Percentiles rank a stretch among this genome's conserved stretches.
phyloP scores from a whole-genome alignment of 2,329 filamentous ascomycete genomes.

The Penicillium sp. region DNA sequence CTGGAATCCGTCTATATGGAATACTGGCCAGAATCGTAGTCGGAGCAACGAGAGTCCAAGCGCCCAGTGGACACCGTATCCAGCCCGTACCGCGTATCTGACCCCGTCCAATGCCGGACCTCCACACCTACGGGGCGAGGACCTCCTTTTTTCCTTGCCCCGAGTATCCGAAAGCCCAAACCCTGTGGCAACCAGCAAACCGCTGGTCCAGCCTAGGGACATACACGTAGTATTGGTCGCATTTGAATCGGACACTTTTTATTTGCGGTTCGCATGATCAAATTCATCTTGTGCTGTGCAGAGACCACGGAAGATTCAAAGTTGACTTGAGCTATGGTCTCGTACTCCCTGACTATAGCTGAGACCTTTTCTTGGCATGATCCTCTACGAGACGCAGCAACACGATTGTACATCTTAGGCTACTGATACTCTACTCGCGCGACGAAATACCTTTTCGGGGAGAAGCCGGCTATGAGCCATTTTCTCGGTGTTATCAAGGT shows the following conservation, averaged over 20 bases:
- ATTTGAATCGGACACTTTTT: not conserved
- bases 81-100: conserved; percentile 21
- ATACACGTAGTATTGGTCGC: not conserved
- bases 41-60: conserved; percentile 22
- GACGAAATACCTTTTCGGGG: not conserved
- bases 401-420: not conserved
- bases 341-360: not conserved
- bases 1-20: not conserved
- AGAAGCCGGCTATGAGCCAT: conserved; percentile 19
- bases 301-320: not conserved
- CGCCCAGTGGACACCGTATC: conserved; percentile 10
- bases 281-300: not conserved
- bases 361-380: not conserved
- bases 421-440: not conserved
- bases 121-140: conserved; percentile 23
- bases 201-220: not conserved
- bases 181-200: not conserved
- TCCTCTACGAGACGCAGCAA: not conserved
- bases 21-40: conserved; percentile 8
- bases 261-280: not conserved
- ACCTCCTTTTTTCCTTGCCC: conserved; percentile 28
- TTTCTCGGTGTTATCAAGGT: conserved; percentile 17
- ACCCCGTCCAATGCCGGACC: conserved; percentile 21
- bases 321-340: not conserved
- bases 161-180: conserved; percentile 30